Conservation (phyloP, 192 early-diverging fungal species). For the Gamsiella multidivaricata region DNA sequence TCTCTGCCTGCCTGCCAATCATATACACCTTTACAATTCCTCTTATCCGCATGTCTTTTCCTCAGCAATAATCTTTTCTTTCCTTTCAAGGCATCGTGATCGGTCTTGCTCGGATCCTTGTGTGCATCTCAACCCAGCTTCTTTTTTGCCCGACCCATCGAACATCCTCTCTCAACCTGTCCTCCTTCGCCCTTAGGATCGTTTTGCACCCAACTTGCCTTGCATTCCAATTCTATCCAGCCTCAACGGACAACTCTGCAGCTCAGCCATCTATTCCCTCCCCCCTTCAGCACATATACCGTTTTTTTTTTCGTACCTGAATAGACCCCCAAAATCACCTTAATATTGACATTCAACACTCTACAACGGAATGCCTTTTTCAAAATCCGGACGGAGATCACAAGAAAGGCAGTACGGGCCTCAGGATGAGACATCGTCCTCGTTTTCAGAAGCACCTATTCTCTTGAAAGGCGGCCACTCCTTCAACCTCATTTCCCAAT, state of each 20-base stretch:
- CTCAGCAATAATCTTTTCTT: neutral
- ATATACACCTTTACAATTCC: neutral
- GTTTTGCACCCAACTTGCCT: neutral
- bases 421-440: conserved; percentile 13
- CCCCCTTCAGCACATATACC: neutral
- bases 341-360: neutral
- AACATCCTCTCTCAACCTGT: neutral
- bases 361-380: conserved; percentile 14
- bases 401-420: conserved; percentile 1
- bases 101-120: neutral
- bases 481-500: conserved; percentile 62
- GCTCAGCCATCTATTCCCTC: neutral
- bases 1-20: neutral
- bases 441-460: conserved; percentile 7
- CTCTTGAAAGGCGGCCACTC: conserved; percentile 50
- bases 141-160: neutral
- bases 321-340: neutral
- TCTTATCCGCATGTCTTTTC: neutral
- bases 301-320: neutral
- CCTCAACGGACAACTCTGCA: neutral
- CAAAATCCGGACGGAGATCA: conserved; percentile 6
- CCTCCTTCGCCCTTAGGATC: neutral
- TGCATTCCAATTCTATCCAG: neutral
- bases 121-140: neutral
- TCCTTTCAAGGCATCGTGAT: neutral